A percentile compares a stretch with the other conserved stretches of the same genome.
Evolutionary conservation across 225 moss, liverwort and hornwort genomes (phyloP).

Genomic region (Climacium dendroides): DNA sequence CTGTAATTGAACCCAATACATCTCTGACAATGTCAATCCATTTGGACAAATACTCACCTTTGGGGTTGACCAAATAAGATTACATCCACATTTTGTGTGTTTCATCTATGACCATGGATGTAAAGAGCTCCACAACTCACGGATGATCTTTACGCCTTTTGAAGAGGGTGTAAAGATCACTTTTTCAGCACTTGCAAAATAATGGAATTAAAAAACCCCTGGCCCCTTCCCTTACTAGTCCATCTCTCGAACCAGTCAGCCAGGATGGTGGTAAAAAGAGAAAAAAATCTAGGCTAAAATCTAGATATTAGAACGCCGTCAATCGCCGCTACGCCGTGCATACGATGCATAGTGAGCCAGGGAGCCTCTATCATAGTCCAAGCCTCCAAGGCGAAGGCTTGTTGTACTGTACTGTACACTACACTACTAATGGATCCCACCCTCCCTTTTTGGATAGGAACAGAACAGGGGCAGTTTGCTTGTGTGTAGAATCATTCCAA

Average conservation of each 20-base stretch:
- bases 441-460: background rate
- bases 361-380: background rate
- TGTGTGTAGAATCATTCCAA: background rate
- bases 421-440: background rate
- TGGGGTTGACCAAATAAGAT: fast-evolving
- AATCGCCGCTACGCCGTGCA: background rate
- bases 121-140: background rate
- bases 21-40: background rate
- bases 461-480: background rate
- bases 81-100: too few species aligned
- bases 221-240: background rate
- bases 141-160: too few species aligned
- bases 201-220: background rate
- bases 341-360: background rate
- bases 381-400: background rate
- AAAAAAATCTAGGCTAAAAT: background rate
- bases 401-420: background rate
- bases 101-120: too few species aligned
- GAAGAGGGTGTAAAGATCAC: fast-evolving
- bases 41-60: background rate
- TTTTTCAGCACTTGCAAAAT: background rate
- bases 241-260: too few species aligned
- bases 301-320: background rate
- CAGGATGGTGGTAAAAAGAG: background rate
- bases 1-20: too few species aligned